Conservation (phyloP, 75 land plant species). For the Ceratopteris richardii region DNA sequence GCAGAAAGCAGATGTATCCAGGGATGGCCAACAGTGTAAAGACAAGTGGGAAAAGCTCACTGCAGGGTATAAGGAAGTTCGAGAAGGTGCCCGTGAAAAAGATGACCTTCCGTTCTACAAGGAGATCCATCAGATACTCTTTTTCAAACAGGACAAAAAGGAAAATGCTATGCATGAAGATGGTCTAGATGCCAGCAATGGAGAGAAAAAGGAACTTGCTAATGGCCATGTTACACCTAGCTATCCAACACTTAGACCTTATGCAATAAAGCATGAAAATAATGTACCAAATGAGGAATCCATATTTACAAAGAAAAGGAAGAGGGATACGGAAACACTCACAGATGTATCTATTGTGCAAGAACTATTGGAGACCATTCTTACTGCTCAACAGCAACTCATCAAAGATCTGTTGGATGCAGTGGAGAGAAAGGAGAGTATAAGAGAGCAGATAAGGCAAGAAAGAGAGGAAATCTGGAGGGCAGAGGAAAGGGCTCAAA, state of each 20-base stretch:
- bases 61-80: slow-evolving; percentile 45
- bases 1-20: slow-evolving; percentile 16
- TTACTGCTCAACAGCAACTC: slow-evolving; percentile 22
- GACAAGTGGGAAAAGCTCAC: slow-evolving; percentile 29
- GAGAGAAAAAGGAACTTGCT: too few species aligned
- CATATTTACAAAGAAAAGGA: slow-evolving; percentile 13
- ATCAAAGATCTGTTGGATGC: slow-evolving; percentile 20
- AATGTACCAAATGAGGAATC: slow-evolving; percentile 7
- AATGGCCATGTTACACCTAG: too few species aligned
- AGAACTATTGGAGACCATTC: slow-evolving; percentile 25
- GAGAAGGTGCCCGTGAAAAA: slow-evolving; percentile 30
- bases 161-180: slow-evolving; percentile 21
- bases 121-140: slow-evolving; percentile 36
- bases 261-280: too few species aligned
- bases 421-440: slow-evolving; percentile 19
- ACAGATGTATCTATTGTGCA: slow-evolving; percentile 37
- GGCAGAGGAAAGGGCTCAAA: slow-evolving; percentile 27
- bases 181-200: slow-evolving; percentile 3
- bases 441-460: slow-evolving; percentile 27
- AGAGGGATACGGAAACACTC: slow-evolving; percentile 6
- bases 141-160: slow-evolving; percentile 16
- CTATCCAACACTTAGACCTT: too few species aligned
- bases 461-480: slow-evolving; percentile 28
- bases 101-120: slow-evolving; percentile 45
- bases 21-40: slow-evolving; percentile 44